Evolutionary conservation across 2,329 filamentous ascomycete species (phyloP), one percentile per base, ranked within the genome.

Genomic region (Fusarium abutilonis): DNA sequence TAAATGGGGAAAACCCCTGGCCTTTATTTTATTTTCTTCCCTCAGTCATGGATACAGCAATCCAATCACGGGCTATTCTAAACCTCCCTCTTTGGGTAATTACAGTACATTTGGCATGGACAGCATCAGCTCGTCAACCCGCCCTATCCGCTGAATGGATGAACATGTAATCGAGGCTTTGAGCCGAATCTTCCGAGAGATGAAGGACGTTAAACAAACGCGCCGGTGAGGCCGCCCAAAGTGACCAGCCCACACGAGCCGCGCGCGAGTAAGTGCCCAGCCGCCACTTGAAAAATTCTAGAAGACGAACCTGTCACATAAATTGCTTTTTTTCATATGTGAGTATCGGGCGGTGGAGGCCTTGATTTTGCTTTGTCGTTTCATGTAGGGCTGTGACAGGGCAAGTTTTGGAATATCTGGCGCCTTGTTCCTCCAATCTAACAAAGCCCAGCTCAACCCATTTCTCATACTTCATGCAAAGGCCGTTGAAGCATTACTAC

Each of bases 341-440:
- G 44, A 13, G 35, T 63, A 42, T 32, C 54, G 49, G 53, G 44
- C 38, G 44, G 39, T 41, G 43, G 47, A 54, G 34, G 38, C 19
- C 50, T 45, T 44, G 46, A 28, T 64, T 57, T 52, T 38, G 48
- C 36, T 19, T 40, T 46, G 9, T 44, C 36, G 48, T 64, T 64
- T 65, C 57, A 51, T 40, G 45, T 19, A 42, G 19, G 45, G 41
- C 48, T 63, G 60, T 51, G 47, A 59, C 52, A 57, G 52, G 45
- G 58, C 35, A 47, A 34, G 62, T 66, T 57, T 65, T 44, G 51
- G 56, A 26, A 7, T 26, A 26, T 26, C 23, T 51, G 41, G 58
- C 46, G 62, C 43, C 45, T 40, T 46, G 52, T 65, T 65, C 62
- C 62, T 65, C 62, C 57, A 65, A 65, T 65, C 52, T 65, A 62